These are phyloP conservation scores for Tagetes erecta DNA, from an alignment of 129 eudicot species.

Conservation along the genomic window DNA sequence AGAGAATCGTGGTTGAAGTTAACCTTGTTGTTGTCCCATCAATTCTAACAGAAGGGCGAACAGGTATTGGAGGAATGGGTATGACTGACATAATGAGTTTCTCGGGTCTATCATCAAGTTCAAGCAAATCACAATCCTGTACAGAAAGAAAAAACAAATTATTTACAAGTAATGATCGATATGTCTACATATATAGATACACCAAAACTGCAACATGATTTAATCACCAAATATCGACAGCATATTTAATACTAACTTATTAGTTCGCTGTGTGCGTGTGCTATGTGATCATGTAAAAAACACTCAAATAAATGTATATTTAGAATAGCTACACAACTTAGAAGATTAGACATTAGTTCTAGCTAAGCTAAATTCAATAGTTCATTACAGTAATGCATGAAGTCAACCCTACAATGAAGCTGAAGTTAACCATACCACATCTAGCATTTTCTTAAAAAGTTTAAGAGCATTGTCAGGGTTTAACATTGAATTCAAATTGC, in stretches of 20 bases:
- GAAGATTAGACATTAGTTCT: neutral
- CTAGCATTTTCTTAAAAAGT: slow-evolving; percentile 72
- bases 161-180: slow-evolving; percentile 2
- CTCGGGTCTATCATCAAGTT: slow-evolving; percentile 81
- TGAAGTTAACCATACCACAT: slow-evolving; percentile 50
- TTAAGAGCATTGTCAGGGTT: slow-evolving; percentile 62
- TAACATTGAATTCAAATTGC: slow-evolving; percentile 30
- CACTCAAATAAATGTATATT: neutral
- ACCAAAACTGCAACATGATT: too few species aligned
- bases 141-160: neutral
- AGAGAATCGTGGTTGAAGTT: slow-evolving; percentile 3
- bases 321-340: neutral
- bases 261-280: neutral
- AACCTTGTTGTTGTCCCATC: slow-evolving; percentile 87
- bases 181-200: neutral
- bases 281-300: neutral
- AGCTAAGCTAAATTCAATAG: neutral
- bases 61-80: slow-evolving; percentile 76
- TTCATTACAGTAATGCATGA: neutral
- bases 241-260: neutral
- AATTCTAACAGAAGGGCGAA: slow-evolving; percentile 90
- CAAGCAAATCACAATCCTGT: slow-evolving; percentile 95
- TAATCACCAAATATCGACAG: too few species aligned
- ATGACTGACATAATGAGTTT: slow-evolving; percentile 69
- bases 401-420: neutral